These are phyloP conservation scores for Ceratocystis ficicola DNA, from an alignment of 2,329 filamentous ascomycete species.

Conservation along the genomic window DNA sequence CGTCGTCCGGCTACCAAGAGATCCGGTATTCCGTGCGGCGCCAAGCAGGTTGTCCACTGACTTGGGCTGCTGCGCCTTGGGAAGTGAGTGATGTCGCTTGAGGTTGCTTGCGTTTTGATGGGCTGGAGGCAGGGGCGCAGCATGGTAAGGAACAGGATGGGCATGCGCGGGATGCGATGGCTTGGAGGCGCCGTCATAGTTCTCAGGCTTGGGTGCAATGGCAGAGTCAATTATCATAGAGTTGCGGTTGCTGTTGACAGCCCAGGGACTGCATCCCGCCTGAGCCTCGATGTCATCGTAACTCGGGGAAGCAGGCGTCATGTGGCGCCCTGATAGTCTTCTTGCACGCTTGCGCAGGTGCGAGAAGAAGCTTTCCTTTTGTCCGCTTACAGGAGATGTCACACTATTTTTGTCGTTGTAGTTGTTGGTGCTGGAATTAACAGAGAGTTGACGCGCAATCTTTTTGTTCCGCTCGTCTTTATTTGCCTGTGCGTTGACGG, in stretches of 20 bases:
- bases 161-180: constrained; percentile 30
- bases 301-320: constrained; percentile 63
- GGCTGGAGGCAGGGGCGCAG: constrained; percentile 39
- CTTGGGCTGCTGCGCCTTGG: constrained; percentile 46
- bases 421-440: constrained; percentile 84
- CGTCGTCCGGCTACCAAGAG: constrained; percentile 34
- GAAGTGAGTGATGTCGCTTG: constrained; percentile 54
- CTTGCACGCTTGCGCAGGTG: constrained; percentile 88
- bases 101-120: constrained; percentile 43
- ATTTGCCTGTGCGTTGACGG: constrained; percentile 79
- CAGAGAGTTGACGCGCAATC: constrained; percentile 84
- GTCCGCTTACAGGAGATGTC: constrained; percentile 62
- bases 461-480: constrained; percentile 58
- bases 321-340: constrained; percentile 81
- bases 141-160: constrained; percentile 36
- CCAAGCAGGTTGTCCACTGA: constrained; percentile 50
- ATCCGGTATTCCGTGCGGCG: constrained; percentile 35
- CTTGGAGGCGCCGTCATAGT: constrained; percentile 49
- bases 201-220: constrained; percentile 42
- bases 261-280: constrained; percentile 81
- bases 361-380: constrained; percentile 96
- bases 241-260: constrained; percentile 55
- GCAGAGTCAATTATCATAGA: constrained; percentile 63
- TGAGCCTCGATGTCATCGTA: constrained; percentile 88
- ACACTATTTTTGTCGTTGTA: constrained; percentile 69